These are phyloP conservation scores for Mycena rosella DNA, from an alignment of 768 basidiomycete species.

Conservation along the genomic window DNA sequence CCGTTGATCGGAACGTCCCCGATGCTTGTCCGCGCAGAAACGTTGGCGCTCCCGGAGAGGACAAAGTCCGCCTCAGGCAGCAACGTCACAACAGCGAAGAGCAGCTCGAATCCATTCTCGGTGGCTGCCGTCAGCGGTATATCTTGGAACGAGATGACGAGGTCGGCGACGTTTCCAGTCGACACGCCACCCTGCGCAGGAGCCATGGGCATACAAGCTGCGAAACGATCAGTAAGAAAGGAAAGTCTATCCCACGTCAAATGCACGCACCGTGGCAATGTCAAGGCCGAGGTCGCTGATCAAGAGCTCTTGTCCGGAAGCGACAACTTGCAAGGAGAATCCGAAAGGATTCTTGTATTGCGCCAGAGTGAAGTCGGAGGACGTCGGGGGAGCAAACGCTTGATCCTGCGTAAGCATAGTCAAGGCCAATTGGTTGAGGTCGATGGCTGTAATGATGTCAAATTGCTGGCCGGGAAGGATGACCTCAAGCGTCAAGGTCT, in stretches of 20 bases:
- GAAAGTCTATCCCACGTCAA: neutral
- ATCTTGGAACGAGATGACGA: slow-evolving; percentile 69
- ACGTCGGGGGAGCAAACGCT: slow-evolving; percentile 70
- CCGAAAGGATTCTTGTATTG: slow-evolving; percentile 82
- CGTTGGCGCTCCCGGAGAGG: slow-evolving; percentile 69
- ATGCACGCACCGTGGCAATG: slow-evolving; percentile 62
- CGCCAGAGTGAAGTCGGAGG: slow-evolving; percentile 67
- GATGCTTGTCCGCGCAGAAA: slow-evolving; percentile 70
- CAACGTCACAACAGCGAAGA: slow-evolving; percentile 74
- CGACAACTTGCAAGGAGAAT: slow-evolving; percentile 75
- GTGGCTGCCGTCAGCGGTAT: slow-evolving; percentile 69
- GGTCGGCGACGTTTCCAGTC: slow-evolving; percentile 74
- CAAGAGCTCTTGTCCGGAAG: slow-evolving; percentile 66
- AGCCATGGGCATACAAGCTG: slow-evolving; percentile 66
- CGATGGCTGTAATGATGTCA: slow-evolving; percentile 74
- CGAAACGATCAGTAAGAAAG: slow-evolving; percentile 3
- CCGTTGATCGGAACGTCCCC: slow-evolving; percentile 76
- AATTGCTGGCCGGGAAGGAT: slow-evolving; percentile 72
- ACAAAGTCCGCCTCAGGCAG: slow-evolving; percentile 56
- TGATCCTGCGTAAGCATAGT: slow-evolving; percentile 64
- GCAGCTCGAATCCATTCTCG: slow-evolving; percentile 62
- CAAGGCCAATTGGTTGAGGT: slow-evolving; percentile 68
- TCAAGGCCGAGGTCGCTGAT: slow-evolving; percentile 61
- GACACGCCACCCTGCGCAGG: slow-evolving; percentile 71
- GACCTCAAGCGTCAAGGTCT: slow-evolving; percentile 72